These are phyloP conservation scores for Termitomyces sp. DNA, from an alignment of 768 basidiomycete species.

Conservation along the genomic window DNA sequence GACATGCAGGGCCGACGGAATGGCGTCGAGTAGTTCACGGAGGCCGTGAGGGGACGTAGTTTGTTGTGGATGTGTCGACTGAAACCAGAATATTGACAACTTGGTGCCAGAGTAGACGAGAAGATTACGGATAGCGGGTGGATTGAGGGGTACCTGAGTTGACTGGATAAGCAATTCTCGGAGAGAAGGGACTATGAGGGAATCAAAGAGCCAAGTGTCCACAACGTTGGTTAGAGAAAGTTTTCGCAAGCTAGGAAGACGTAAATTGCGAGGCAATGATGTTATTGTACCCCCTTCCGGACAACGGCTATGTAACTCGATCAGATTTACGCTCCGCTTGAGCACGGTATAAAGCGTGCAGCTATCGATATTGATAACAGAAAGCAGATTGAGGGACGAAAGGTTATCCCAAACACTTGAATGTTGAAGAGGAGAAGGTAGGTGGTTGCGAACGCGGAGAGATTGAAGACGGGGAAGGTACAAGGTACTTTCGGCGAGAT, in stretches of 20 bases:
- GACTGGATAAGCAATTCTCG: constrained; percentile 4
- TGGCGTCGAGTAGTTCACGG: not conserved
- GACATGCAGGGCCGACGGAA: constrained; percentile 1
- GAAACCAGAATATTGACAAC: constrained; percentile 2
- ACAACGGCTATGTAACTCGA: not conserved
- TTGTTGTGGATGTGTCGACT: not conserved
- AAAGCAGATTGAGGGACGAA: constrained; percentile 3
- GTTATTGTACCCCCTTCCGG: not conserved
- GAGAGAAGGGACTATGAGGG: constrained; percentile 5
- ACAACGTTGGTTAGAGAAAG: constrained; percentile 2
- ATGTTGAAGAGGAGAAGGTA: not conserved
- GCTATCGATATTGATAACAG: not conserved
- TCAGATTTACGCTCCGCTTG: constrained; percentile 1
- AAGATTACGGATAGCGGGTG: not conserved
- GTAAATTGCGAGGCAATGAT: not conserved
- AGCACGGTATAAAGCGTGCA: not conserved
- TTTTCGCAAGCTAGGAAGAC: not conserved
- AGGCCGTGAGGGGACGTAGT: not conserved
- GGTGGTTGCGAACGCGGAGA: not conserved
- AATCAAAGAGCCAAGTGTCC: constrained; percentile 9
- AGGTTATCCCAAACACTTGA: constrained; percentile 5
- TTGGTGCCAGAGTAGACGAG: not conserved
- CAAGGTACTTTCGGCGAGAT: not conserved
- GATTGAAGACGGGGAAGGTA: constrained; percentile 4
- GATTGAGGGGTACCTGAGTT: not conserved